Evolutionary conservation across 2,329 filamentous ascomycete genomes (phyloP), one percentile per base, ranked within the genome.

Genomic region (Neofusicoccum umdonicola): DNA sequence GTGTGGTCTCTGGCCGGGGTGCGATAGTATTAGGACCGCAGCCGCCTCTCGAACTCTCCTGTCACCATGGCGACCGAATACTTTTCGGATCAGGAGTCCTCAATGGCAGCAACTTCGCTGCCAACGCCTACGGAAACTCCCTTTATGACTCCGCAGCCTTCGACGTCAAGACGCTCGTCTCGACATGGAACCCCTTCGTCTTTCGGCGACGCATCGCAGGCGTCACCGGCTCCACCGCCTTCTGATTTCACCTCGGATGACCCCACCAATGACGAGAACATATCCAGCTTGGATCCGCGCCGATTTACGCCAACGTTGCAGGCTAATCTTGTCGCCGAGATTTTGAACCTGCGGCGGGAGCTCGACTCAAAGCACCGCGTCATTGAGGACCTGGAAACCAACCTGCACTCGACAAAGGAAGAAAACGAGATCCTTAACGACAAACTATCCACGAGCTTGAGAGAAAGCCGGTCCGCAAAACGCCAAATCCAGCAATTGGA

Each of bases 301-400:
- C 87, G 95, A 42, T 97, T 99, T 73, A 99, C 95, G 0, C 95
- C 95, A 1, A 98, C 93, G 0, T 81, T 99, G 11, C 95, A 98
- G 76, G 95, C 95, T 8, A 97, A 92, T 57, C 82, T 99, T 6
- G 94, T 99, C 0, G 94, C 94, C 0, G 95, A 99, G 76, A 99
- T 99, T 67, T 82, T 99, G 44, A 87, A 88, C 2, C 80, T 99
- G 57, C 88, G 93, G 22, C 85, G 95, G 65, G 95, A 99, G 68
- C 87, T 98, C 67, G 95, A 99, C 73, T 92, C 91, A 47, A 97
- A 97, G 78, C 86, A 89, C 50, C 91, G 88, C 71, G 85, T 92
- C 62, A 97, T 99, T 63, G 93, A 97, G 74, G 88, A 86, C 62
- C 82, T 99, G 15, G 95, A 99, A 78, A 81, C 84, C 1, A 88